Conservation (phyloP, 805 yeast genomes). For the Jamesozyma gamospora region DNA sequence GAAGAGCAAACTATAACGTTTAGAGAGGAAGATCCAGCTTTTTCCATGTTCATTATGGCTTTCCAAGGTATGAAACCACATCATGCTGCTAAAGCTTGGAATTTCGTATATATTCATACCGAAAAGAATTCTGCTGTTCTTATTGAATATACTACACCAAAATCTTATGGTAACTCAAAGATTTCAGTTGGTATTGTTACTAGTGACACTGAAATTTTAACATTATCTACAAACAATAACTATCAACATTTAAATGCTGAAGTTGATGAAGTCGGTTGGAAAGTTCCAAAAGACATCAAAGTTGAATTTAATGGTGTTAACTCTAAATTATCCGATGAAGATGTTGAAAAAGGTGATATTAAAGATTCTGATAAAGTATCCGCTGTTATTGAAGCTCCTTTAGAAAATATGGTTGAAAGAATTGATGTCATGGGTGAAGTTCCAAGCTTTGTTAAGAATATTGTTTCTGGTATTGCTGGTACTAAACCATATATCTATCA, state of each 20-base stretch:
- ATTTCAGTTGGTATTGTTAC: constrained; percentile 74
- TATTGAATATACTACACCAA: constrained; percentile 95
- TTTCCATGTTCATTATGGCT: constrained; percentile 87
- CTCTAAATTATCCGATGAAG: constrained; percentile 36
- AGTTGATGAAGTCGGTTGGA: constrained; percentile 85
- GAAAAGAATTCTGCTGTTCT: constrained; percentile 61
- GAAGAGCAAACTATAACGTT: constrained; percentile 19
- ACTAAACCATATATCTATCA: constrained; percentile 96
- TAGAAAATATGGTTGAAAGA: constrained; percentile 64
- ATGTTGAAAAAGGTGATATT: constrained; percentile 22
- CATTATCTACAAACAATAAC: constrained; percentile 57
- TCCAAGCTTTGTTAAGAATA: constrained; percentile 85
- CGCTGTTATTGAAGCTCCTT: constrained; percentile 49
- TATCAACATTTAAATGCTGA: constrained; percentile 46
- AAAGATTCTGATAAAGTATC: constrained; percentile 30
- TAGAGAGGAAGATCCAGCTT: constrained; percentile 22
- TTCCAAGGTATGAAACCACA: constrained; percentile 99
- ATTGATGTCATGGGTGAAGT: constrained; percentile 97
- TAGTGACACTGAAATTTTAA: constrained; percentile 49
- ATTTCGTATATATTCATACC: constrained; percentile 82
- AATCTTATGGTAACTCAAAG: constrained; percentile 70
- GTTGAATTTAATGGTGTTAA: constrained; percentile 47
- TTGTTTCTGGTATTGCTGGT: constrained; percentile 91
- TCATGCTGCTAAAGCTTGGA: constrained; percentile 97
- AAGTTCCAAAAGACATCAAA: constrained; percentile 60